These are phyloP conservation scores for Eucalyptus virginea DNA, from an alignment of 345 rosid species.

Conservation along the genomic window DNA sequence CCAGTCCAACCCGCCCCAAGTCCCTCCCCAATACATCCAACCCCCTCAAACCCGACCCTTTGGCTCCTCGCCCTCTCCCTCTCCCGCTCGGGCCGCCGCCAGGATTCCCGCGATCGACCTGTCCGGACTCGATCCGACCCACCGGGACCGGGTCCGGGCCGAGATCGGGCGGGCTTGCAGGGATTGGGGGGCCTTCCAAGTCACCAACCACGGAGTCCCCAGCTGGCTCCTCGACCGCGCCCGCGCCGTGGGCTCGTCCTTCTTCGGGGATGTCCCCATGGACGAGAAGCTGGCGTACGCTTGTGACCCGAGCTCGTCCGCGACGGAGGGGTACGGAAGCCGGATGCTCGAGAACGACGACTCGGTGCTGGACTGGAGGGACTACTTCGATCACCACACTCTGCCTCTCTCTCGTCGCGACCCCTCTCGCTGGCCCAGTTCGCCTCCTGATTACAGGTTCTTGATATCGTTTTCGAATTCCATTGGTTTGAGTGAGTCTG, in stretches of 20 bases:
- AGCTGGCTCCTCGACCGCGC: slow-evolving; percentile 32
- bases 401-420: slow-evolving; percentile 69
- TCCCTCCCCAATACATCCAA: slow-evolving; percentile 67
- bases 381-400: slow-evolving; percentile 85
- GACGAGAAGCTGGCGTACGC: slow-evolving; percentile 66
- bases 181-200: slow-evolving; percentile 88
- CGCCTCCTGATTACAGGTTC: slow-evolving; percentile 61
- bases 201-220: slow-evolving; percentile 62
- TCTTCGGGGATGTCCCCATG: slow-evolving; percentile 44
- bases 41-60: slow-evolving; percentile 40
- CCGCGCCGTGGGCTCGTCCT: slow-evolving; percentile 22
- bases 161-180: slow-evolving; percentile 45
- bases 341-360: slow-evolving; percentile 43
- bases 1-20: slow-evolving; percentile 25
- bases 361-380: slow-evolving; percentile 82
- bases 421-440: slow-evolving; percentile 63
- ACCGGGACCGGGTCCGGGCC: slow-evolving; percentile 3
- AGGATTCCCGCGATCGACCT: slow-evolving; percentile 54
- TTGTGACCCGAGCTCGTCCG: slow-evolving; percentile 50
- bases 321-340: slow-evolving; percentile 81
- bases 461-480: neutral
- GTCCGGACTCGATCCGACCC: neutral
- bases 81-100: neutral
- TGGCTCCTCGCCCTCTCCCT: slow-evolving; percentile 3
- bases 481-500: neutral